Conservation (phyloP, 805 yeast species). For the Priceomyces haplophilus region DNA sequence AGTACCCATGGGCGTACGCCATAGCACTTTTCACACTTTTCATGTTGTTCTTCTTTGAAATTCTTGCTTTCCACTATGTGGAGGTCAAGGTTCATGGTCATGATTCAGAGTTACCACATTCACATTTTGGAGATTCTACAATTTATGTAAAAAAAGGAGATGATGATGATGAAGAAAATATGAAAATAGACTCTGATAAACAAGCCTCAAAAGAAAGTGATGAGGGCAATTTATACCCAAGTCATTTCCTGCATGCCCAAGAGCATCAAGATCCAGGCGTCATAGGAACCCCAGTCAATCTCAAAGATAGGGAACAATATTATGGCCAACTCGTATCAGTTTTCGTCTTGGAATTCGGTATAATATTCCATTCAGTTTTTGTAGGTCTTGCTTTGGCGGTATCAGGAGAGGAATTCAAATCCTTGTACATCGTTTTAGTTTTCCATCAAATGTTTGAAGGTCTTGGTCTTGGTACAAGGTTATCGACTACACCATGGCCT, state of each 20-base stretch:
- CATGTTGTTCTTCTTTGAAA: constrained; percentile 29
- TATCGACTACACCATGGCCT: constrained; percentile 24
- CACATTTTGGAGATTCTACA: constrained; percentile 51
- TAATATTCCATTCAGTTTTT: constrained; percentile 29
- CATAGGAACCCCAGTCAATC: constrained; percentile 33
- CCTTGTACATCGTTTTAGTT: constrained; percentile 28
- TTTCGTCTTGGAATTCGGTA: constrained; percentile 24
- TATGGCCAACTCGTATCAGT: constrained; percentile 48
- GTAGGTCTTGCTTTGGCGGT: constrained; percentile 29
- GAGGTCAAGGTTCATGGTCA: constrained; percentile 3
- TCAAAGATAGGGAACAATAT: constrained; percentile 43
- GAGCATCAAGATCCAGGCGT: constrained; percentile 46
- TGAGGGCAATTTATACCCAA: constrained; percentile 23
- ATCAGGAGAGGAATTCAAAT: constrained; percentile 27
- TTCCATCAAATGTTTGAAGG: constrained; percentile 35
- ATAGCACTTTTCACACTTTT: constrained; percentile 31
- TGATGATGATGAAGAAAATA: constrained; percentile 12
- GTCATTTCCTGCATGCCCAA: constrained; percentile 43
- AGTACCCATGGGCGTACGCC: constrained; percentile 32
- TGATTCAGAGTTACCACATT: constrained; percentile 42
- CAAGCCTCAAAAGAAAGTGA: constrained; percentile 10
- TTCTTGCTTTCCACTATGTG: constrained; percentile 16
- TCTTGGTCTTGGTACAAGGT: constrained; percentile 26
- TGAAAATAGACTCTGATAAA: constrained; percentile 7
- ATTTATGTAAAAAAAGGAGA: constrained; percentile 28